phyloP scores from a whole-genome alignment of 176 grass and related monocot species.

The Phyllostachys edulis region DNA sequence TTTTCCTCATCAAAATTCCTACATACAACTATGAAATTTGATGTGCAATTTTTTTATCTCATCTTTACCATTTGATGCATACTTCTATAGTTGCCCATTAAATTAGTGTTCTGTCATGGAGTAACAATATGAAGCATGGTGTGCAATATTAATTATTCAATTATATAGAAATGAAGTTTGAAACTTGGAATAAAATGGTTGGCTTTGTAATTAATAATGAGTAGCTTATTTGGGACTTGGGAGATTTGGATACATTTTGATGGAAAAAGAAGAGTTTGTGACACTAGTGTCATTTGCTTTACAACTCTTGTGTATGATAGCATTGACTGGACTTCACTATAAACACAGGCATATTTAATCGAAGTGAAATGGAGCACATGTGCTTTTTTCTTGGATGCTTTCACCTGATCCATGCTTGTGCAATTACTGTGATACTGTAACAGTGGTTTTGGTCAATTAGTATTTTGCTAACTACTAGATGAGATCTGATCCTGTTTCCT shows the following conservation, averaged over 20 bases:
- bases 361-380: neutral
- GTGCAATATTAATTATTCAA: neutral
- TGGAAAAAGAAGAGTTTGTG: neutral
- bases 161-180: neutral
- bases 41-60: neutral
- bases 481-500: constrained; percentile 55
- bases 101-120: neutral
- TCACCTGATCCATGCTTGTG: neutral
- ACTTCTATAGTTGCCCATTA: neutral
- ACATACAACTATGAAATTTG: neutral
- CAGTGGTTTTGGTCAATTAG: constrained; percentile 23
- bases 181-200: neutral
- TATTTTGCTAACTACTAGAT: constrained; percentile 46
- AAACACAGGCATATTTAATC: constrained; percentile 9
- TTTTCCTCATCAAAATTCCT: neutral
- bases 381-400: neutral
- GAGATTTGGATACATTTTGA: neutral
- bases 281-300: neutral
- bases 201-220: neutral
- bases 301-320: neutral
- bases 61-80: neutral
- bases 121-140: neutral
- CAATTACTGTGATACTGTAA: constrained; percentile 4
- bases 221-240: neutral
- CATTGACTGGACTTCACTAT: neutral